Conservation (phyloP, 2,329 filamentous ascomycete genomes). For the Microcyclosporella mali region DNA sequence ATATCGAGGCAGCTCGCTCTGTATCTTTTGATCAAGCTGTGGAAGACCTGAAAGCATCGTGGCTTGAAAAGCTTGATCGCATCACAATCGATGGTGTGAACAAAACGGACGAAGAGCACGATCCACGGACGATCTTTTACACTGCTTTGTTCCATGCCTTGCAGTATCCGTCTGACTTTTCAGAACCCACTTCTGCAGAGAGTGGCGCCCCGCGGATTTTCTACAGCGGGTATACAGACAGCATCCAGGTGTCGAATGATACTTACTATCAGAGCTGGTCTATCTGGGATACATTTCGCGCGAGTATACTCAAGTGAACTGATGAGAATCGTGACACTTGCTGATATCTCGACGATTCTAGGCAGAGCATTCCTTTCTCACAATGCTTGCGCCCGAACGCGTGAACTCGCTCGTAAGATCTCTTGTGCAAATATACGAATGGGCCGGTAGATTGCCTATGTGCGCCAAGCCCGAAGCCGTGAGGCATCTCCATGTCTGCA, state of each 20-base stretch:
- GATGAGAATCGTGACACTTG: no score
- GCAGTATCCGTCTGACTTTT: constrained; percentile 46
- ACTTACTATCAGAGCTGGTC: constrained; percentile 49
- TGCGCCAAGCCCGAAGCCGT: no score
- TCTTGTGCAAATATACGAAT: constrained; percentile 42
- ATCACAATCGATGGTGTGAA: constrained; percentile 42
- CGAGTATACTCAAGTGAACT: no score
- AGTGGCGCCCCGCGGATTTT: constrained; percentile 28
- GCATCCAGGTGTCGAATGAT: constrained; percentile 37
- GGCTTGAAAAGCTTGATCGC: constrained; percentile 43
- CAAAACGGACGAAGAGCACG: constrained; percentile 36
- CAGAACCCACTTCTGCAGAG: constrained; percentile 35
- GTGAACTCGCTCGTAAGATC: constrained; percentile 46
- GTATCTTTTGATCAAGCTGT: constrained; percentile 37
- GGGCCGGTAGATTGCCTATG: constrained; percentile 43
- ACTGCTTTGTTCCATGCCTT: constrained; percentile 43
- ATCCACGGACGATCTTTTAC: constrained; percentile 43
- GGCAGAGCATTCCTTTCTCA: constrained; percentile 43
- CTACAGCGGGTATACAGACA: constrained; percentile 46
- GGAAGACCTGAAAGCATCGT: constrained; percentile 37
- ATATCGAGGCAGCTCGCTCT: constrained; percentile 38
- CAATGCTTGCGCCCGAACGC: constrained; percentile 42
- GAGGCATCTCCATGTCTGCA: no score
- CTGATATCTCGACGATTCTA: no score
- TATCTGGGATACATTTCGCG: constrained; percentile 48